These are phyloP conservation scores for Lichenothelia convexa DNA, from an alignment of 495 filamentous ascomycete genomes.

Conservation along the genomic window DNA sequence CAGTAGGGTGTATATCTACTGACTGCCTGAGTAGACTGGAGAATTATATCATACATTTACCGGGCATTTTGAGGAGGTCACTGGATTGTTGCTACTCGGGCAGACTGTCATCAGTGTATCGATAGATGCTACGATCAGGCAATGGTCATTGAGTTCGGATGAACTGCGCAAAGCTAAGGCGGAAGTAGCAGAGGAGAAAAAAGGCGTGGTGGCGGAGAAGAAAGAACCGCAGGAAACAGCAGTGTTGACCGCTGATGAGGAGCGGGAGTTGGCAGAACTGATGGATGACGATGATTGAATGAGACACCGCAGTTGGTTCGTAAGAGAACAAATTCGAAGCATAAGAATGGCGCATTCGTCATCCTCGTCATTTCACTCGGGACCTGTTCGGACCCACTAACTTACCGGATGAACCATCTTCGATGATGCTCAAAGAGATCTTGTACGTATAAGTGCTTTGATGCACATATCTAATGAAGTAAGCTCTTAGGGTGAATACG, in stretches of 20 bases:
- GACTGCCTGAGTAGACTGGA: conserved; percentile 30
- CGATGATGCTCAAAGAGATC: too few species aligned
- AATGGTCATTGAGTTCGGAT: conserved; percentile 50
- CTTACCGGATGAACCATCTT: too few species aligned
- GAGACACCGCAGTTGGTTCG: background rate
- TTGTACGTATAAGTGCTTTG: too few species aligned
- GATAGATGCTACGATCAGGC: conserved; percentile 75
- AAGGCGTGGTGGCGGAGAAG: conserved; percentile 19
- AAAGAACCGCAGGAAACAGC: conserved; percentile 25
- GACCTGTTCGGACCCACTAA: too few species aligned
- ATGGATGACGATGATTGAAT: conserved; percentile 60
- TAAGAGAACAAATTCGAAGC: too few species aligned
- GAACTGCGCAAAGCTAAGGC: conserved; percentile 35
- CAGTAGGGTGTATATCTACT: conserved; percentile 1
- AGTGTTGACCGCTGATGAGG: conserved; percentile 61
- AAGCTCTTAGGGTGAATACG: too few species aligned
- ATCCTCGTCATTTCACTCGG: too few species aligned
- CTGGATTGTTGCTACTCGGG: conserved; percentile 48
- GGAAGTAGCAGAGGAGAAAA: conserved; percentile 31
- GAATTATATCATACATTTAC: conserved; percentile 56
- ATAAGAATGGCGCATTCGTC: too few species aligned
- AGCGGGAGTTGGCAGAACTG: conserved; percentile 69
- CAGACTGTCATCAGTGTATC: conserved; percentile 54
- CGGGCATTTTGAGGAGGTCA: conserved; percentile 89
- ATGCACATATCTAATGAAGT: too few species aligned